Base-by-base conservation (phyloP, 1,139 yeast species). In the Chernovozyma aurita region DNA sequence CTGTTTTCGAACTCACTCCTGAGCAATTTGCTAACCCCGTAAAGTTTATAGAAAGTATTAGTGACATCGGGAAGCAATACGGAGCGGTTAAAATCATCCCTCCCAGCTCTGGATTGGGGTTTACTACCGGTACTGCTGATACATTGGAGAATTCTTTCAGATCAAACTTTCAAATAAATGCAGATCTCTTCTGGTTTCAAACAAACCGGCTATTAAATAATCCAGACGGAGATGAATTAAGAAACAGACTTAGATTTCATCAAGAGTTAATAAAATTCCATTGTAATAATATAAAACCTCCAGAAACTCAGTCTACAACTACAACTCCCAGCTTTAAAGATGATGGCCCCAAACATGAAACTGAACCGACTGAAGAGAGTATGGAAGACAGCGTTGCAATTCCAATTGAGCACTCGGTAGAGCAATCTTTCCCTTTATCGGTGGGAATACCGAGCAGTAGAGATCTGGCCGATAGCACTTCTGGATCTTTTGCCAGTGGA, bases 11-110 rank as follows among this genome's bases (percentile, higher is more conserved):
- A 34, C 68, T 82, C 13, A 56, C 65, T 8, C 61, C 57, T 24
- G 63, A 61, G 5, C 73, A 73, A 41, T 66, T 70, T 39, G 52
- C 61, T 17, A 83, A 80, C 52, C 79, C 80, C 2, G 59, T 75
- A 13, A 52, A 50, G 24, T 71, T 76, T 41, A 66, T 80, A 32
- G 81, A 78, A 42, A 59, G 69, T 18, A 51, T 76, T 2, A 38
- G 43, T 18, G 52, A 55, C 18, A 42, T 63, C 6, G 90, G 87
- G 1, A 54, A 55, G 36, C 50, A 63, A 32, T 72, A 66, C 50
- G 95, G 95, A 1, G 92, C 90, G n/a, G 67, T 85, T 21, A 86
- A 85, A 53, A 60, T 87, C 16, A 63, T 70, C n/a, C 75, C 84
- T 0, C 83, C 85, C 4, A 28, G 14, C 4, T 5, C 36, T 8